Evolutionary conservation across 768 basidiomycete genomes (phyloP).

Genomic region (Phallus indusiatus): DNA sequence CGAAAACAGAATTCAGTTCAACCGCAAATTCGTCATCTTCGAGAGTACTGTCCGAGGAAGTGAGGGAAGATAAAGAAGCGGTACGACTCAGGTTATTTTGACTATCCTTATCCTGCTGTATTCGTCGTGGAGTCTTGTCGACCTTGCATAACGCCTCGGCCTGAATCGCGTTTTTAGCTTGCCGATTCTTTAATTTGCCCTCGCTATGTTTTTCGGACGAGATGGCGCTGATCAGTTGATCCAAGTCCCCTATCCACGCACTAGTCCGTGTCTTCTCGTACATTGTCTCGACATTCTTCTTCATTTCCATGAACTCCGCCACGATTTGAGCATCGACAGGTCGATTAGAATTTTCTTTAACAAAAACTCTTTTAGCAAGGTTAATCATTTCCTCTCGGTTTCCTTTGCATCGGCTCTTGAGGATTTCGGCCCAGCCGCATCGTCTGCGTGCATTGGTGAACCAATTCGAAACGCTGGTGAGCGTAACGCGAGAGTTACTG

Average conservation of each 20-base stretch:
- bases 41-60: neutral
- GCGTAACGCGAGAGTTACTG: neutral
- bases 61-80: neutral
- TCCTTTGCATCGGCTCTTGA: slow-evolving; percentile 13
- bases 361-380: slow-evolving; percentile 20
- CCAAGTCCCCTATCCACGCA: slow-evolving; percentile 7
- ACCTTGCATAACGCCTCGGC: neutral
- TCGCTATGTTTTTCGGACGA: slow-evolving; percentile 1
- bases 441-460: slow-evolving; percentile 14
- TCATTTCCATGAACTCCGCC: slow-evolving; percentile 23
- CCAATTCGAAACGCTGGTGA: slow-evolving; percentile 10
- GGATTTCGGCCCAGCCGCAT: slow-evolving; percentile 15
- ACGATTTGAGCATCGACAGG: slow-evolving; percentile 10
- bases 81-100: neutral
- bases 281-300: slow-evolving; percentile 19
- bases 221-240: neutral
- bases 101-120: slow-evolving; percentile 1
- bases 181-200: neutral
- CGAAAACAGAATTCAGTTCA: neutral
- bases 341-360: slow-evolving; percentile 12
- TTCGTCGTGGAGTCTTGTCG: neutral
- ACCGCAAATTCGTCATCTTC: neutral
- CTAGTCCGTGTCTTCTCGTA: slow-evolving; percentile 17
- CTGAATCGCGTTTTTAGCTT: neutral
- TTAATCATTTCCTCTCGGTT: slow-evolving; percentile 18